These are phyloP conservation scores for Dendrocalamus latiflorus DNA, from an alignment of 202 grass and related monocot species.

Conservation along the genomic window DNA sequence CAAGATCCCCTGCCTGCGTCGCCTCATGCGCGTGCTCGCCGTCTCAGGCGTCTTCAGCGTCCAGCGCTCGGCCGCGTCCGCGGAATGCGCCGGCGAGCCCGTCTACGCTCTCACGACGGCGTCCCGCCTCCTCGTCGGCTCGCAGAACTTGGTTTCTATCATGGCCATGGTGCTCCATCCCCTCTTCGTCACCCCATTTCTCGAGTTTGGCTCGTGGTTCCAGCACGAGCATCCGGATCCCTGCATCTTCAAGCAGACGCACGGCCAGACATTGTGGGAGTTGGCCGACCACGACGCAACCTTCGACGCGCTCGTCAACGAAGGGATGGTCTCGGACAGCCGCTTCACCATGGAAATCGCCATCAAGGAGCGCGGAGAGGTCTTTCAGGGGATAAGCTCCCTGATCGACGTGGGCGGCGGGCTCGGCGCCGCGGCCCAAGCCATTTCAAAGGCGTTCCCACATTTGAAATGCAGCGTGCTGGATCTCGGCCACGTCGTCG, in stretches of 20 bases:
- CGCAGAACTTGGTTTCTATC: background rate
- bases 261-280: slow-evolving; percentile 23
- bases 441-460: slow-evolving; percentile 38
- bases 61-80: background rate
- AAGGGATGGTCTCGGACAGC: slow-evolving; percentile 18
- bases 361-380: background rate
- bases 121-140: slow-evolving; percentile 26
- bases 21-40: slow-evolving; percentile 43
- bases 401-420: slow-evolving; percentile 39
- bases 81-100: background rate
- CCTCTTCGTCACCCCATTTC: background rate
- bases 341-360: slow-evolving; percentile 8
- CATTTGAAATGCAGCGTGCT: slow-evolving; percentile 32
- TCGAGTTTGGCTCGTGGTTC: slow-evolving; percentile 18
- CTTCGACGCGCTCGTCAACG: slow-evolving; percentile 10
- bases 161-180: background rate
- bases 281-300: background rate
- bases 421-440: slow-evolving; percentile 3
- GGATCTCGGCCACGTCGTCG: slow-evolving; percentile 33
- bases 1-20: slow-evolving; percentile 8
- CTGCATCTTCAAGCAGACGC: background rate
- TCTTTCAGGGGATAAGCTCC: slow-evolving; percentile 27
- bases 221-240: background rate
- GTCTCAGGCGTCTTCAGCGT: slow-evolving; percentile 26
- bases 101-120: slow-evolving; percentile 33